Evolutionary conservation across 2,329 filamentous ascomycete species (phyloP).

Genomic region (Curvularia hawaiiensis): DNA sequence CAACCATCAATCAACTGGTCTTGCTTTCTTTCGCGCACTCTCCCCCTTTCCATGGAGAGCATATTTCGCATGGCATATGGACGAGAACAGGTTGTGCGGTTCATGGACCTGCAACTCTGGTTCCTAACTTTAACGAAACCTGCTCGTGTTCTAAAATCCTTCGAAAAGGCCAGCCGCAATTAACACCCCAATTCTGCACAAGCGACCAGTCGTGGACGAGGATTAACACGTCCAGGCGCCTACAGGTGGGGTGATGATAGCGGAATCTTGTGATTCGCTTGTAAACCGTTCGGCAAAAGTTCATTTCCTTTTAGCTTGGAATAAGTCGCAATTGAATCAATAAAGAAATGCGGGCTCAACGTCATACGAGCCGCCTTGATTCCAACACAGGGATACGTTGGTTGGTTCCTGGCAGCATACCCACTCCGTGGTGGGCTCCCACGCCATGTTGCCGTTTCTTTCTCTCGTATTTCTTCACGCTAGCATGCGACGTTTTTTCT

Average conservation of each 20-base stretch:
- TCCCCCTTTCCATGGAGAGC: neutral
- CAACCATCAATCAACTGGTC: conserved; percentile 3
- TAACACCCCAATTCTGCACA: conserved; percentile 10
- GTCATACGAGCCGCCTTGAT: conserved; percentile 7
- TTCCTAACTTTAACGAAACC: neutral
- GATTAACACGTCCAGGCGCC: conserved; percentile 1
- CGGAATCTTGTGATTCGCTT: conserved; percentile 7
- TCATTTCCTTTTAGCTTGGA: neutral
- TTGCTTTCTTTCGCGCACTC: conserved; percentile 3
- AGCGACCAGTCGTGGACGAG: conserved; percentile 3
- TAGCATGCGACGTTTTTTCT: conserved; percentile 1
- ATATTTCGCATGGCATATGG: neutral
- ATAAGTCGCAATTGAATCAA: conserved; percentile 2
- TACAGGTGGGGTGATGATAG: conserved; percentile 2
- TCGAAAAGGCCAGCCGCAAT: neutral
- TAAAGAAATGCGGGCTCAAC: conserved; percentile 9
- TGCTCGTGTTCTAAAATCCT: neutral
- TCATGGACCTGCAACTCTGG: neutral
- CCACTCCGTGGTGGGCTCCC: conserved; percentile 2
- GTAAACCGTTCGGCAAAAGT: conserved; percentile 10
- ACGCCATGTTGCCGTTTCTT: neutral
- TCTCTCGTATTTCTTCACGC: neutral
- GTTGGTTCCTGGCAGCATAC: conserved; percentile 11
- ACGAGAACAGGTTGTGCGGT: conserved; percentile 2
- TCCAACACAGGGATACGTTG: conserved; percentile 1